These are phyloP conservation scores for Lyophyllum semitale DNA, from an alignment of 768 basidiomycete species.

Conservation along the genomic window DNA sequence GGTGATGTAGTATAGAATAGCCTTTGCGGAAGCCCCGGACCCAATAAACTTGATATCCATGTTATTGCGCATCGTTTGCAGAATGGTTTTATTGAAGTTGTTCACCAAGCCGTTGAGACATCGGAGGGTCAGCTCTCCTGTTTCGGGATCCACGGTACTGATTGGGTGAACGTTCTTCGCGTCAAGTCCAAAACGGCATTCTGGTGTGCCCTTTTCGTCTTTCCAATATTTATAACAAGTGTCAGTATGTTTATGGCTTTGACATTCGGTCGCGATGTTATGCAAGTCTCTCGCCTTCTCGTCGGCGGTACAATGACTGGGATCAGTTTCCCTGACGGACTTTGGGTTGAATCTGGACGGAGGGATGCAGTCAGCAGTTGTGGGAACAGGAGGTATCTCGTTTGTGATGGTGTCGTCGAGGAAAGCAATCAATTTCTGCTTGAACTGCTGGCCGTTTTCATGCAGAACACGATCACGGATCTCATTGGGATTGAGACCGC, in stretches of 20 bases:
- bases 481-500: slow-evolving; percentile 26
- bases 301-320: neutral
- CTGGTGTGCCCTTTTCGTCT: slow-evolving; percentile 14
- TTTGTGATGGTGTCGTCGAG: slow-evolving; percentile 25
- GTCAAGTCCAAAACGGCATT: slow-evolving; percentile 35
- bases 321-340: slow-evolving; percentile 9
- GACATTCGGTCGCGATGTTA: slow-evolving; percentile 25
- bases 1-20: slow-evolving; percentile 46
- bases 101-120: slow-evolving; percentile 43
- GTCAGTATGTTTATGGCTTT: slow-evolving; percentile 30
- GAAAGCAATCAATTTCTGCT: slow-evolving; percentile 16
- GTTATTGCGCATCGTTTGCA: slow-evolving; percentile 39
- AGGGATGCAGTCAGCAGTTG: neutral
- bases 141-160: slow-evolving; percentile 27
- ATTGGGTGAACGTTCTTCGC: slow-evolving; percentile 9
- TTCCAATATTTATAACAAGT: slow-evolving; percentile 43
- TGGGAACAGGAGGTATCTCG: neutral
- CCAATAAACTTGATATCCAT: slow-evolving; percentile 51
- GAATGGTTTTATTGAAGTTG: slow-evolving; percentile 41
- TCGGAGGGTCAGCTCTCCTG: slow-evolving; percentile 31
- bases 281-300: slow-evolving; percentile 21
- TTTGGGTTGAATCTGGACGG: slow-evolving; percentile 19
- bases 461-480: slow-evolving; percentile 7
- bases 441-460: slow-evolving; percentile 17
- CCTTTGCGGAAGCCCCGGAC: slow-evolving; percentile 41